These are phyloP conservation scores for Dichotomocladium elegans DNA, from an alignment of 371 early-diverging fungal genomes.

Conservation along the genomic window DNA sequence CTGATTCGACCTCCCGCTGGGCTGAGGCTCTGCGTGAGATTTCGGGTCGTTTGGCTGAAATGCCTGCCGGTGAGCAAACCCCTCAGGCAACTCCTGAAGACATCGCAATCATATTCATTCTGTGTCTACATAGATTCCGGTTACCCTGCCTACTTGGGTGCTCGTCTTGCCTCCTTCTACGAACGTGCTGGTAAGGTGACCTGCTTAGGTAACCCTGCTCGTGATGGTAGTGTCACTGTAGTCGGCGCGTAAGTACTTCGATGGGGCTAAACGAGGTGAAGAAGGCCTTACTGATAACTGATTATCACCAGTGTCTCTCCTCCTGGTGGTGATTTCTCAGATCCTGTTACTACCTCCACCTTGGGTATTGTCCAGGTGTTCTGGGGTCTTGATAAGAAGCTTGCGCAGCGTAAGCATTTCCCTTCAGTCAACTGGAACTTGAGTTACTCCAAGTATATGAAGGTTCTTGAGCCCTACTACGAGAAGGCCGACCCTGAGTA, in stretches of 20 bases:
- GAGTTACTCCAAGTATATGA: constrained; percentile 98
- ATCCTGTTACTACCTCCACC: constrained; percentile 99
- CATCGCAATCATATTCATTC: too few relatives aligned
- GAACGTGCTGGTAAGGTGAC: constrained; percentile 99
- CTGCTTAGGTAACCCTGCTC: constrained; percentile 94
- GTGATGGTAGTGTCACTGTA: constrained; percentile 97
- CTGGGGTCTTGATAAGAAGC: constrained; percentile 99
- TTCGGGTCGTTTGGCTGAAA: constrained; percentile 99
- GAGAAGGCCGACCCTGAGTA: constrained; percentile 95
- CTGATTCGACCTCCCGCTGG: constrained; percentile 99
- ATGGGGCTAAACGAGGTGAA: not conserved
- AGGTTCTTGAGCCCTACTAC: constrained; percentile 96
- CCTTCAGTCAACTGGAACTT: constrained; percentile 99
- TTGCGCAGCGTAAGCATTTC: constrained; percentile 99
- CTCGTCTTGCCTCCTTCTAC: constrained; percentile 99
- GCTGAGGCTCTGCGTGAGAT: constrained; percentile 99
- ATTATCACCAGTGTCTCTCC: constrained; percentile 89
- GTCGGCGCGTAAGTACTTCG: constrained; percentile 87
- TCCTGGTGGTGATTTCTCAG: constrained; percentile 99
- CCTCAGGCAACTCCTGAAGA: too few relatives aligned
- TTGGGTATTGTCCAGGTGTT: constrained; percentile 99
- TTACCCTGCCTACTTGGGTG: constrained; percentile 99
- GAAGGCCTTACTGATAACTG: not conserved
- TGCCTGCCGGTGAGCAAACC: constrained; percentile 88
- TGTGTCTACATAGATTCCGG: constrained; percentile 77